Base-by-base conservation (phyloP, 306 rosid species). In the Sicyos edulis region DNA sequence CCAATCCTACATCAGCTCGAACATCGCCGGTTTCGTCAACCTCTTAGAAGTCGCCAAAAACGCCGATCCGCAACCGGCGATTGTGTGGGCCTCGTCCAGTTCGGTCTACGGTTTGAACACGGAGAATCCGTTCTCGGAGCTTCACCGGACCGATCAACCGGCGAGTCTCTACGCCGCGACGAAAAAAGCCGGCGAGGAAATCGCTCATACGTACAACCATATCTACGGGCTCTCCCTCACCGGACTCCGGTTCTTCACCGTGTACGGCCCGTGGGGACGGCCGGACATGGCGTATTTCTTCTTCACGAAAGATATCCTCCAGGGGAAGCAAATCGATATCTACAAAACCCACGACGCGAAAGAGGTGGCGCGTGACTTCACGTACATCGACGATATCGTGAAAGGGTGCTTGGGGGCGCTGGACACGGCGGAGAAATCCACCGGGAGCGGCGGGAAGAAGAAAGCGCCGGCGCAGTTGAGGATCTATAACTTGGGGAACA, bases 231-330 rank as follows among this genome's bases (percentile, higher is more conserved):
- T 92, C 0, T 72, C 97, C 59, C 86, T 92, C 21, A 92, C 95
- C 13, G 97, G 92, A 0, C 53, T 92, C 19, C 71, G 97, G 2
- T 92, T 92, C 86, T 92, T 92, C 90, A 92, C 97, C 0, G 97
- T 92, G 0, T 92, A 92, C 74, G 97, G 96, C 0, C 97, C 97
- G 0, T 92, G 97, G 96, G 96, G 97, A 0, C 63, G 96, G 50
- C 97, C 96, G 0, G 96, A 92, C 89, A 92, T 92, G 97, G 97
- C 97, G 1, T 92, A 89, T 45, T 92, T 89, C 81, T 92, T 92
- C 79, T 91, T 91, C 88, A 91, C 97, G 0, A 87, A 87, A 40
- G 96, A 83, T 62, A 91, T 91, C 0, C 81, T 91, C 21, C 96
- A 87, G 1, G 96, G 97, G 11, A 91, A 89, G 61, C 54, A 73